Evolutionary conservation across 192 early-diverging fungal genomes (phyloP).

Genomic region (Coemansia sp.): DNA sequence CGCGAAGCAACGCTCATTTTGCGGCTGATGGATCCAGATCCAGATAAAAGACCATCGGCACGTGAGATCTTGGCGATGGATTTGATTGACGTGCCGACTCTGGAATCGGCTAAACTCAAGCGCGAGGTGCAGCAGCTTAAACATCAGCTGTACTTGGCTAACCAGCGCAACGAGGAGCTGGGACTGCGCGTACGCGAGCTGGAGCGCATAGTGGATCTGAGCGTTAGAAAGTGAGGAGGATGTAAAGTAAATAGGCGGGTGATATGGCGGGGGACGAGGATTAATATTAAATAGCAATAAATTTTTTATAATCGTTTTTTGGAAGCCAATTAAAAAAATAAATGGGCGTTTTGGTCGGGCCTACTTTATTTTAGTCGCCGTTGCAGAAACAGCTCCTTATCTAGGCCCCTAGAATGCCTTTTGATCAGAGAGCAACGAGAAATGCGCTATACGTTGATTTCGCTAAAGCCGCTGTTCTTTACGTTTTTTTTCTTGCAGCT

Average conservation of each 20-base stretch:
- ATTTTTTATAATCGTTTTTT: background rate
- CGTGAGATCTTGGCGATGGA: slow-evolving; percentile 69
- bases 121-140: slow-evolving; percentile 36
- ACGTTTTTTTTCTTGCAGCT: background rate
- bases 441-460: too few species aligned
- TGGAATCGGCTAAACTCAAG: slow-evolving; percentile 46
- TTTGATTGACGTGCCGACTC: slow-evolving; percentile 53
- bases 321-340: too few species aligned
- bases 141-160: slow-evolving; percentile 36
- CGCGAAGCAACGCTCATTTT: slow-evolving; percentile 73
- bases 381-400: too few species aligned
- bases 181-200: slow-evolving; percentile 38
- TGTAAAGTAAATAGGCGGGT: background rate
- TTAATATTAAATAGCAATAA: background rate
- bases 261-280: too few species aligned
- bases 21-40: slow-evolving; percentile 77
- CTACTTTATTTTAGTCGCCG: too few species aligned
- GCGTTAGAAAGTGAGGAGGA: background rate
- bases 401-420: too few species aligned
- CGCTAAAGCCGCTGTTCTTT: too few species aligned
- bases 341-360: too few species aligned
- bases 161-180: slow-evolving; percentile 47
- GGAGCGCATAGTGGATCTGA: slow-evolving; percentile 42
- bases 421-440: too few species aligned
- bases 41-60: slow-evolving; percentile 64